Conservation (phyloP, 805 yeast genomes). For the Ogataea ganodermae region DNA sequence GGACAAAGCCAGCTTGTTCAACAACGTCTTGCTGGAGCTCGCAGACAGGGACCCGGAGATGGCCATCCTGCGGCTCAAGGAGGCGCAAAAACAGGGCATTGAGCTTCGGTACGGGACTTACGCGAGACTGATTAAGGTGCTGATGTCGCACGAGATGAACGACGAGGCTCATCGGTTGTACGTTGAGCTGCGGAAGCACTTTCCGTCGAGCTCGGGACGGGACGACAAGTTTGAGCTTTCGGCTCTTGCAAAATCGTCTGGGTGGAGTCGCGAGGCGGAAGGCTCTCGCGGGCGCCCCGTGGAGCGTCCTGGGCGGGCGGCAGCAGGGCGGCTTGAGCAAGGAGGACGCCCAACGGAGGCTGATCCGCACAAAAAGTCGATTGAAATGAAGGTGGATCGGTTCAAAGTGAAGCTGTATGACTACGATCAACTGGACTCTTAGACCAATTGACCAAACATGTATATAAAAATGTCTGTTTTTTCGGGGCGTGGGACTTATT, state of each 20-base stretch:
- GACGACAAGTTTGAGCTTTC: constrained; percentile 4
- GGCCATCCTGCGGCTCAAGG: constrained; percentile 8
- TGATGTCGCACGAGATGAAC: constrained; percentile 9
- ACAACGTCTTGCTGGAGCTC: constrained; percentile 1
- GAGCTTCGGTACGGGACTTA: constrained; percentile 1
- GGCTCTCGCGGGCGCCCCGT: no score
- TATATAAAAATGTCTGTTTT: no score
- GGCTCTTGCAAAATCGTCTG: constrained; percentile 3
- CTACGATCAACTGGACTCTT: constrained; percentile 11
- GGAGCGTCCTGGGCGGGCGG: no score
- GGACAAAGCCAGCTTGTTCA: constrained; percentile 1
- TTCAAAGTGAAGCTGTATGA: constrained; percentile 13
- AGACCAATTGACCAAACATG: neutral
- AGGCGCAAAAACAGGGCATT: constrained; percentile 2
- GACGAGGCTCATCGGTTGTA: constrained; percentile 12
- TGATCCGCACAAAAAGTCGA: constrained; percentile 4
- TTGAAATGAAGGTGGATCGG: constrained; percentile 13
- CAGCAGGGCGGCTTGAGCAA: no score
- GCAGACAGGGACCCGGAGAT: constrained; percentile 5
- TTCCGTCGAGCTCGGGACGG: neutral
- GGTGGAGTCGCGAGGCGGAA: constrained; percentile 2
- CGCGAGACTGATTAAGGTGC: constrained; percentile 7
- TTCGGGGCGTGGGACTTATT: neutral
- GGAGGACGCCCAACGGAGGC: neutral
- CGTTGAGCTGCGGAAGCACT: constrained; percentile 3